Evolutionary conservation across 1,139 yeast genomes (phyloP).

Genomic region (Kluyveromyces marxianus): DNA sequence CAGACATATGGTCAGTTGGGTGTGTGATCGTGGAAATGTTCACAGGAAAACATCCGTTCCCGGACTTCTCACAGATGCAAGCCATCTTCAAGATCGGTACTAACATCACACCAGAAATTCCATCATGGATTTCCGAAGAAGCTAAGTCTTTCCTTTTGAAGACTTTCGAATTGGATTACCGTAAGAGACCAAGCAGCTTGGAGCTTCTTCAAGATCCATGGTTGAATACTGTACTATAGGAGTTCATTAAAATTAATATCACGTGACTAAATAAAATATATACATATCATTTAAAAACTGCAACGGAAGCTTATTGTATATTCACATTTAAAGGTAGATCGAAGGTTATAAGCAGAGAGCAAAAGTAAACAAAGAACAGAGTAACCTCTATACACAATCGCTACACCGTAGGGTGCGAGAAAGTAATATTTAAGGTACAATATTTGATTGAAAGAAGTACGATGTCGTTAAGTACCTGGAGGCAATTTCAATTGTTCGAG

Average conservation of each 20-base stretch:
- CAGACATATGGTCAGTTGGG: slow-evolving; percentile 95
- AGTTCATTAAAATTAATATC: not conserved
- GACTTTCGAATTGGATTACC: slow-evolving; percentile 70
- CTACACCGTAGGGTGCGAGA: too few relatives aligned
- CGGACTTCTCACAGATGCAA: slow-evolving; percentile 91
- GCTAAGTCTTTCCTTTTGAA: slow-evolving; percentile 58
- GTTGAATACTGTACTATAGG: slow-evolving; percentile 19
- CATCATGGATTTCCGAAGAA: slow-evolving; percentile 64
- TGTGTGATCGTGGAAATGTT: slow-evolving; percentile 90
- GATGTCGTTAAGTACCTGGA: slow-evolving; percentile 54
- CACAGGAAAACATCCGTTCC: slow-evolving; percentile 91
- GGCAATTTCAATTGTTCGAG: slow-evolving; percentile 85
- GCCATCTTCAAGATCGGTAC: slow-evolving; percentile 91
- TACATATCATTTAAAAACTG: too few relatives aligned
- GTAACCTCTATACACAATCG: too few relatives aligned
- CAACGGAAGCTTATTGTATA: too few relatives aligned
- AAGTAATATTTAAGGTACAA: too few relatives aligned
- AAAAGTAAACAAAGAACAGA: too few relatives aligned
- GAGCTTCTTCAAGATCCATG: slow-evolving; percentile 52
- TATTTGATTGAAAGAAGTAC: not conserved
- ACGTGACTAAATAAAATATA: not conserved
- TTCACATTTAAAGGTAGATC: too few relatives aligned
- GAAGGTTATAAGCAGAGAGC: too few relatives aligned
- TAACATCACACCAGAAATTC: slow-evolving; percentile 66
- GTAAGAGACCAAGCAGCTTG: slow-evolving; percentile 64